Evolutionary conservation across 1,284 basidiomycete genomes (phyloP), one percentile per base, ranked within the genome.

Genomic region (Pyrrhoderma noxium): DNA sequence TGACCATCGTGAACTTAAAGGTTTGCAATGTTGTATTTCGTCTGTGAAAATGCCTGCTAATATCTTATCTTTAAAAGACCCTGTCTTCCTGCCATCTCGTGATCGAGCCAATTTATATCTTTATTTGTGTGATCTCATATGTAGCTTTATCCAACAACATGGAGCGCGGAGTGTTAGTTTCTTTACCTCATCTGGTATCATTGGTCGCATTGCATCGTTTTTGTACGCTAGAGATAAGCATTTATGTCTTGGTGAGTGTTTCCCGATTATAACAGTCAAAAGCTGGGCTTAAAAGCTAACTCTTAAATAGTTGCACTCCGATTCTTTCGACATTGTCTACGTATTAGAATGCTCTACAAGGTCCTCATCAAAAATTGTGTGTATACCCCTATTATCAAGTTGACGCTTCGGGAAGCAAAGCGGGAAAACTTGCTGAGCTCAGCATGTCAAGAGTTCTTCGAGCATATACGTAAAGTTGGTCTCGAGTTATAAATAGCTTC

Each of bases 371-470:
- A 94, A 71, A 77, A 89, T 57, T 89, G 93, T 60, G 71, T 93
- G 18, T 73, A 96, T 56, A 79, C 80, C 56, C 88, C 91, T 4
- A 82, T 98, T 54, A 69, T 98, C 48, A 82, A 89, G 51, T 70
- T 98, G 52, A 85, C 92, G 23, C 66, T 87, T 34, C 77, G 78
- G 47, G 95, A 98, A 67, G 86, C 86, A 25, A 74, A 76, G 43
- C 76, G 89, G 53, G 95, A 99, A 68, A 99, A 95, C 66, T 77
- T 99, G 57, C 74, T 99, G 42, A 89, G 85, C 61, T 94, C 93
- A 57, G 90, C 94, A 16, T 97, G 92, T 71, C 85, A 96, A 62
- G 95, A 99, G 64, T 89, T 92, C 57, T 92, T 99, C 61, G 95
- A 99, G 61, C 76, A 81, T 58, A 89, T 98, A 65, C 82, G 89